Evolutionary conservation across 2,329 filamentous ascomycete species (phyloP).

Genomic region (Hypoxylon sp.): DNA sequence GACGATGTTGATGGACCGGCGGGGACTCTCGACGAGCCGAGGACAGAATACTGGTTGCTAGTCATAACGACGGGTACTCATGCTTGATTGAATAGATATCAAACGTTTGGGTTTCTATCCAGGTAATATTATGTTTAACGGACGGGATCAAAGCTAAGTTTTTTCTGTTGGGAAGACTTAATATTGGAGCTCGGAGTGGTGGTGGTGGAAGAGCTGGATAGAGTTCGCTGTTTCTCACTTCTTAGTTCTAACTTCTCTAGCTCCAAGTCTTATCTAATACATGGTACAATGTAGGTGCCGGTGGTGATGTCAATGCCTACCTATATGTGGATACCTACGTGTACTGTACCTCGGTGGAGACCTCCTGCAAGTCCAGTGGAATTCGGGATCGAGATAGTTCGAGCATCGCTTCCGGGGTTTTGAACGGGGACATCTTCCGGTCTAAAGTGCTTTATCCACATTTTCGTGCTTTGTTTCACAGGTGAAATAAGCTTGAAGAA

Average conservation of each 20-base stretch:
- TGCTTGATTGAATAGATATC: slow-evolving; percentile 5
- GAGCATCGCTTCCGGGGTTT: slow-evolving; percentile 8
- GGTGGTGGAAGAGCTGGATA: too few relatives aligned
- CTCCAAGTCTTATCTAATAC: slow-evolving; percentile 5
- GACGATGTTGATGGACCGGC: slow-evolving; percentile 42
- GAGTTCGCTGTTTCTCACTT: too few relatives aligned
- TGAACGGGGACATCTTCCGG: too few relatives aligned
- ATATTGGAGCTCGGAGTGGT: too few relatives aligned
- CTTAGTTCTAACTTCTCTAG: slow-evolving; percentile 18
- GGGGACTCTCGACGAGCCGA: slow-evolving; percentile 55
- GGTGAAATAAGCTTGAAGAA: too few relatives aligned
- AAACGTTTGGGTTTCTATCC: background rate
- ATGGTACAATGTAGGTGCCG: background rate
- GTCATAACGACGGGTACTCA: slow-evolving; percentile 32
- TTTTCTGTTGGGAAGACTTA: background rate
- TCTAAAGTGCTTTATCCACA: too few relatives aligned
- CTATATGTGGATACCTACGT: slow-evolving; percentile 15
- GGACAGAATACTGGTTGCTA: slow-evolving; percentile 60
- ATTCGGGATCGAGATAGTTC: slow-evolving; percentile 19
- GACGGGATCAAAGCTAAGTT: slow-evolving; percentile 4
- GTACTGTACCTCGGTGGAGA: too few relatives aligned
- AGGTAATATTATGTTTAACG: too few relatives aligned
- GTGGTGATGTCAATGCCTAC: slow-evolving; percentile 35
- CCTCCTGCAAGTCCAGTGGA: slow-evolving; percentile 6
- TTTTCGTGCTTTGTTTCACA: too few relatives aligned